These are phyloP conservation scores for Phytopythium cucurbitacearum DNA, from an alignment of 352 stramenopile species.

Conservation along the genomic window DNA sequence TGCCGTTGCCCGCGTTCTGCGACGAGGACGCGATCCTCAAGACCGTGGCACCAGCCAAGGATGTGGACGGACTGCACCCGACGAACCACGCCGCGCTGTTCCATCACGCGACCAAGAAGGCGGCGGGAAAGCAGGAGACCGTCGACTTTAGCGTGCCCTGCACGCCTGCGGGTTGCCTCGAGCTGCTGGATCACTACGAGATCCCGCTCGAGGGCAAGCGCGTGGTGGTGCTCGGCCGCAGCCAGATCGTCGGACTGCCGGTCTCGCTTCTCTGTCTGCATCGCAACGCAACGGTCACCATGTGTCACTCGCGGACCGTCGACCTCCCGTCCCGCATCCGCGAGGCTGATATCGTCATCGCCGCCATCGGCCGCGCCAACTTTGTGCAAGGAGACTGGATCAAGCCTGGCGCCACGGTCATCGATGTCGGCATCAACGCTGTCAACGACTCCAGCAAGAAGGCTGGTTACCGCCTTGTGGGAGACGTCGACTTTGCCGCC, in stretches of 20 bases:
- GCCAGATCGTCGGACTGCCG: conserved; percentile 97
- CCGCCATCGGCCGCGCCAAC: conserved; percentile 90
- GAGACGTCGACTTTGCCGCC: conserved; percentile 95
- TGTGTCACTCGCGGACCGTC: conserved; percentile 94
- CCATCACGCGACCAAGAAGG: conserved; percentile 55
- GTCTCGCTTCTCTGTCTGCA: conserved; percentile 94
- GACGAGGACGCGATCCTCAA: conserved; percentile 91
- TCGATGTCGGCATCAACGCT: conserved; percentile 99
- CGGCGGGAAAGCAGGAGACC: conserved; percentile 37
- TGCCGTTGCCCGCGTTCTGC: conserved; percentile 92
- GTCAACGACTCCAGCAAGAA: conserved; percentile 84
- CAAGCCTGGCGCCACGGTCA: conserved; percentile 95
- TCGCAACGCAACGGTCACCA: conserved; percentile 96
- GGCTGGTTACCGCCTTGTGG: conserved; percentile 92
- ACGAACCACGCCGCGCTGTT: conserved; percentile 94
- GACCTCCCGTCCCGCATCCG: conserved; percentile 75
- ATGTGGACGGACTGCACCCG: conserved; percentile 98
- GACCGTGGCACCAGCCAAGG: conserved; percentile 91
- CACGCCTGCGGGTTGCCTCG: conserved; percentile 95
- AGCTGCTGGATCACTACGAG: conserved; percentile 89
- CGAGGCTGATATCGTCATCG: conserved; percentile 97
- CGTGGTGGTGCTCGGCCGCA: conserved; percentile 96
- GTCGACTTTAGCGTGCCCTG: conserved; percentile 88
- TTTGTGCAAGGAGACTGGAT: conserved; percentile 96
- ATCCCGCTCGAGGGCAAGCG: conserved; percentile 93